Evolutionary conservation across 257 asterid species (phyloP).

Genomic region (Rehmannia glutinosa): DNA sequence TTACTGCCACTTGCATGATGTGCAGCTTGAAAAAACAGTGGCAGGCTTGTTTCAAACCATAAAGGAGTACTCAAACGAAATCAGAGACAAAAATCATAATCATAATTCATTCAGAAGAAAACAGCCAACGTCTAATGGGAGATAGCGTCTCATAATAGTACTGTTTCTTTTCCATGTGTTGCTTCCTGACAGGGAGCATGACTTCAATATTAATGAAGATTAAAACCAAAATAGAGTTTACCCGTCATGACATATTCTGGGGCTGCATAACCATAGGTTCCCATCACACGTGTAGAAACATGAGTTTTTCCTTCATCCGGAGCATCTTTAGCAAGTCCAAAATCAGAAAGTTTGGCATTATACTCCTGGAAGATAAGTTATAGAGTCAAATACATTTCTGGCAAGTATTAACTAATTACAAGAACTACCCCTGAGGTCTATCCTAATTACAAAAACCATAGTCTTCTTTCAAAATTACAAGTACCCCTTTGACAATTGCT

Average conservation of each 20-base stretch:
- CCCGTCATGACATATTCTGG: conserved; percentile 99
- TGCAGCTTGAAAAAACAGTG: background rate
- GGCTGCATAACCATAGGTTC: conserved; percentile 97
- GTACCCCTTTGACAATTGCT: too few relatives aligned
- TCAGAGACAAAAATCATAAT: background rate
- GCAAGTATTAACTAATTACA: background rate
- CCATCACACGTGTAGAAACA: conserved; percentile 98
- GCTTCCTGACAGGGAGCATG: background rate
- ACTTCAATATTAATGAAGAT: background rate
- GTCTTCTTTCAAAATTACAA: background rate
- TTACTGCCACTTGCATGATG: background rate
- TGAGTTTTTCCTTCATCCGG: conserved; percentile 97
- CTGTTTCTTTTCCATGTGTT: background rate
- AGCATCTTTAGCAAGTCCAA: conserved; percentile 98
- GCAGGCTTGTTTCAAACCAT: background rate
- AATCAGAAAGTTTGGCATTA: conserved; percentile 94
- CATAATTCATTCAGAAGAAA: background rate
- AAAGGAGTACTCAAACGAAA: background rate
- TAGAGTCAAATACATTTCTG: background rate
- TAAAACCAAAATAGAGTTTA: conserved; percentile 10
- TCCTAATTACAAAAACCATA: too few relatives aligned
- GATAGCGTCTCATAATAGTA: too few relatives aligned
- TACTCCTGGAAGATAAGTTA: conserved; percentile 55
- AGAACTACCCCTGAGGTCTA: too few relatives aligned
- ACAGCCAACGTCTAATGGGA: too few relatives aligned